Evolutionary conservation across 176 grass and related monocot genomes (phyloP).

Genomic region (Chloris gayana): DNA sequence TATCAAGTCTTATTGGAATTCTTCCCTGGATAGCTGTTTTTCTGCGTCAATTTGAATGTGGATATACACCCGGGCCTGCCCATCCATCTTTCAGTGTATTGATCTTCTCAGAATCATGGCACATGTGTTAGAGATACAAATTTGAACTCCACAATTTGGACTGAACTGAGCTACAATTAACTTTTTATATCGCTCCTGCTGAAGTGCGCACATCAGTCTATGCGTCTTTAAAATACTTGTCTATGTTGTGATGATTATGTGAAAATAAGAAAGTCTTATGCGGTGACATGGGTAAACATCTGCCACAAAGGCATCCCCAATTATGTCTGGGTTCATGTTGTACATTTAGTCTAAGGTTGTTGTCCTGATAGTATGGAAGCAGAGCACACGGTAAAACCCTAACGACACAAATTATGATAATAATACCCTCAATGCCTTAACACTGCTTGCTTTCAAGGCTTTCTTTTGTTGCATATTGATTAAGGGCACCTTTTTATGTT

Average conservation of each 20-base stretch:
- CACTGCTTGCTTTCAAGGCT: not conserved
- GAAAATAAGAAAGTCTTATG: not conserved
- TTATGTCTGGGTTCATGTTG: not conserved
- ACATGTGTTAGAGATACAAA: conserved; percentile 20
- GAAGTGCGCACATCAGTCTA: conserved; percentile 15
- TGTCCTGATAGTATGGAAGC: not conserved
- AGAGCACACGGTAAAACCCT: not conserved
- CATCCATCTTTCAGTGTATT: conserved; percentile 14
- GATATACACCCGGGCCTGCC: not conserved
- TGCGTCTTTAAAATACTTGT: not conserved
- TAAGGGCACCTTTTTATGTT: conserved; percentile 21
- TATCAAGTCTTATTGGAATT: not conserved
- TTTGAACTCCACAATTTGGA: conserved; percentile 28
- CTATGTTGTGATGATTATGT: conserved; percentile 24
- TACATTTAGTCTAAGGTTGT: not conserved
- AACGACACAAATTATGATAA: not conserved
- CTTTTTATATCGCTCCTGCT: conserved; percentile 15
- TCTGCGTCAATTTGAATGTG: conserved; percentile 15
- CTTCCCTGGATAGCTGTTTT: conserved; percentile 15
- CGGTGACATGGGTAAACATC: not conserved
- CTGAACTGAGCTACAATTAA: not conserved
- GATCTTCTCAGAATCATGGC: not conserved
- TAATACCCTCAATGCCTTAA: not conserved
- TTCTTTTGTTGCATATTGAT: not conserved
- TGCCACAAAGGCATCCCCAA: not conserved